Base-by-base conservation (phyloP, 169 alveolate species). In the Haemoproteus tartakovskyi region DNA sequence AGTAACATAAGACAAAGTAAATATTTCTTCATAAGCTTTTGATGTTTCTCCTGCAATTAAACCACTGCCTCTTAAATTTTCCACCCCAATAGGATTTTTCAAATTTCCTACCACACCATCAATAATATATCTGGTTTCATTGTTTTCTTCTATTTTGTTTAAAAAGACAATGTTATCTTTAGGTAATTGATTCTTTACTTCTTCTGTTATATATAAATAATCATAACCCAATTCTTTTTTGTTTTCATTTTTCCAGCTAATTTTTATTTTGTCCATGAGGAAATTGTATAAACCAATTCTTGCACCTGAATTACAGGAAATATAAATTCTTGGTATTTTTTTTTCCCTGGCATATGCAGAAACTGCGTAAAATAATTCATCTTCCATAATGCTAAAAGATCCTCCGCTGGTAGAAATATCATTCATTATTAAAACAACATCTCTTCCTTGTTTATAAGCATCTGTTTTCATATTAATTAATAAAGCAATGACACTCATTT, bases 21-120 rank as follows among this genome's bases (percentile, higher is more conserved):
- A 86, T 18, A 89, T 87, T 41, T 90, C 91, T 36, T 88, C 89
- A 79, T 91, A 91, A 12, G 96, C 94, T 37, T 87, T 87, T 48
- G 94, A 89, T 3, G 96, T 92, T 67, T 92, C 96, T 0, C 96
- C 96, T 19, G 96, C 96, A 21, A 92, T 92, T 59, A 86, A 67
- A 30, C 93, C 96, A 19, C 94, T 87, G 2, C 95, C 96, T 43
- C 81, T 60, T 56, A 92, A 56, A 54, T 91, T 90, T 74, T 92
- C 96, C 22, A 92, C 93, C 1, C 96, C 96, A 21, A 92, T 63
- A 24, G 81, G 88, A 45, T 24, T 51, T 24, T 37, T 90, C 88
- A 59, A 86, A 52, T 62, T 59, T 33, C 89, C 87, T 56, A 62
- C 82, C 37, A 82, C 70, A 8, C 82, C 79, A 37, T 60, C 62